These are phyloP conservation scores for Adansonia digitata DNA, from an alignment of 345 rosid species.

Conservation along the genomic window DNA sequence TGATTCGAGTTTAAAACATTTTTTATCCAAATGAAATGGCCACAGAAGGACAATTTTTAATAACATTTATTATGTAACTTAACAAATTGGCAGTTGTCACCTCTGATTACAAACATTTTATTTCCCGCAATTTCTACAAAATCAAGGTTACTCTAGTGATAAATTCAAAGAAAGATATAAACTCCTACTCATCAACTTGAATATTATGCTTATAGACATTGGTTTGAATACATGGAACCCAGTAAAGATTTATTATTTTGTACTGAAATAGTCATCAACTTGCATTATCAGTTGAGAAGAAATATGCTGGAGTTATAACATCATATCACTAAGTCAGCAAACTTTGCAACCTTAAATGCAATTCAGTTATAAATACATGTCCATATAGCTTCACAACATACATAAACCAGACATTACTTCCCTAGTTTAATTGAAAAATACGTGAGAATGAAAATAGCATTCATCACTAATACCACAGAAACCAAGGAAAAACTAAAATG, in stretches of 20 bases:
- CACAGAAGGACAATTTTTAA: background rate
- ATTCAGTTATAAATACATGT: background rate
- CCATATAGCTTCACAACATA: background rate
- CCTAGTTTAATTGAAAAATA: background rate
- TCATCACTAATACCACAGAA: background rate
- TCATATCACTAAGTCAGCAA: background rate
- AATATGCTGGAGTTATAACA: background rate
- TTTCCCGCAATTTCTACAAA: background rate
- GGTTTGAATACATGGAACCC: no score
- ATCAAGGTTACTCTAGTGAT: background rate
- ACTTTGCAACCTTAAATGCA: background rate
- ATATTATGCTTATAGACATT: background rate
- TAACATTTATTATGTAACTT: background rate
- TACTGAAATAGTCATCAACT: background rate
- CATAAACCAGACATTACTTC: background rate
- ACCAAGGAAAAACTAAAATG: conserved; percentile 4
- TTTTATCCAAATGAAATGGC: background rate
- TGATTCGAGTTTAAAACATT: background rate
- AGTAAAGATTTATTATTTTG: background rate
- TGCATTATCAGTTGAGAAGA: background rate
- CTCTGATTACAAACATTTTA: background rate
- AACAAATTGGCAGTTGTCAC: background rate
- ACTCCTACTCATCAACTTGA: background rate
- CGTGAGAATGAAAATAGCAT: background rate
- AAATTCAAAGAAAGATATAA: background rate